Percentiles rank a stretch among this genome's conserved stretches.
These are phyloP conservation scores for Escallonia rubra DNA, from an alignment of 129 eudicot genomes.

Conservation along the genomic window DNA sequence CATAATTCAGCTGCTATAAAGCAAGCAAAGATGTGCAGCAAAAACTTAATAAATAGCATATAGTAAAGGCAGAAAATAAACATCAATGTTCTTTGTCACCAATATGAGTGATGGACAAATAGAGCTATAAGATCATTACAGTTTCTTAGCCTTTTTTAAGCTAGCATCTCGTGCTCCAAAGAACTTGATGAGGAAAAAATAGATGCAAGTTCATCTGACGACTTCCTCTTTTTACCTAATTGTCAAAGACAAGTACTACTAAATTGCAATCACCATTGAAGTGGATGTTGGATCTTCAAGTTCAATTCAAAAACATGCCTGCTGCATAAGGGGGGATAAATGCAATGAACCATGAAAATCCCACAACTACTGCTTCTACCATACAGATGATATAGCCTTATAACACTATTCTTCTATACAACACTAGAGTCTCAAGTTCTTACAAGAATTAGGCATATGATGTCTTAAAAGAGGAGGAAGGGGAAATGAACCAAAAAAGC, in stretches of 20 bases:
- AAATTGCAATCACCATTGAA: not conserved
- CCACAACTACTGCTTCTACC: not conserved
- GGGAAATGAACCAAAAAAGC: slow-evolving; percentile 1
- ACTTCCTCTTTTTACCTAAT: too few species aligned
- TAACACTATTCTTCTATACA: not conserved
- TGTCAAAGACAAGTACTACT: too few species aligned
- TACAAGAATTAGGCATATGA: not conserved
- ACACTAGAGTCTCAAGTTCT: not conserved
- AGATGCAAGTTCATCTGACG: too few species aligned
- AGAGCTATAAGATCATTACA: too few species aligned
- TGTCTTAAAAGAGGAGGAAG: not conserved
- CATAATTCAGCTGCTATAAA: slow-evolving; percentile 2
- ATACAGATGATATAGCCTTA: not conserved
- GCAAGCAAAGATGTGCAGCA: not conserved
- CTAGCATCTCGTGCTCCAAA: too few species aligned
- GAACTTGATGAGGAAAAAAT: too few species aligned
- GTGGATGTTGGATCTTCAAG: not conserved
- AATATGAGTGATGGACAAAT: too few species aligned
- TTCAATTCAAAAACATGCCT: not conserved
- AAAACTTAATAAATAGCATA: not conserved
- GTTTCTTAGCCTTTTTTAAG: too few species aligned
- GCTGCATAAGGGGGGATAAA: not conserved
- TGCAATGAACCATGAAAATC: not conserved
- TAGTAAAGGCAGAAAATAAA: not conserved
- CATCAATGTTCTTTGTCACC: too few species aligned